phyloP scores from a whole-genome alignment of 441 rosid genomes.

The Pelargonium myrrhifolium region DNA sequence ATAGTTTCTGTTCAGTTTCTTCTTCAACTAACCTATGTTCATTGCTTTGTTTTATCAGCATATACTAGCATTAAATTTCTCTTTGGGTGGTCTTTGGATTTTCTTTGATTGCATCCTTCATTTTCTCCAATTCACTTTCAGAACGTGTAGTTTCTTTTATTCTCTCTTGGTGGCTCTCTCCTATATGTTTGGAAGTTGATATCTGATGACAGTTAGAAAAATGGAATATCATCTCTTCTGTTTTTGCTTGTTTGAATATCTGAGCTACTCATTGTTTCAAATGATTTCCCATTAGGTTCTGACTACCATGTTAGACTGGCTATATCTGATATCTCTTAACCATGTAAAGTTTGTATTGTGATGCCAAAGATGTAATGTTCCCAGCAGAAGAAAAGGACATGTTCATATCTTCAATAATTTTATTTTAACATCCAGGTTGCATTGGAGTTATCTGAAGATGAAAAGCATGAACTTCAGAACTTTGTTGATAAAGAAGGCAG shows the following conservation, averaged over 20 bases:
- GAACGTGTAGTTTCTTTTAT: background rate
- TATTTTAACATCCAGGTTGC: conserved; percentile 50
- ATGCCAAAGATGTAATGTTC: background rate
- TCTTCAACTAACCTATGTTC: background rate
- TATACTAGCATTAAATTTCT: background rate
- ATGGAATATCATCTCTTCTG: background rate
- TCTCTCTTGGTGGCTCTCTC: background rate
- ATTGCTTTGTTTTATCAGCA: background rate
- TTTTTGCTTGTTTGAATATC: background rate
- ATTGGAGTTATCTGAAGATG: conserved; percentile 65
- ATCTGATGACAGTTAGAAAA: background rate
- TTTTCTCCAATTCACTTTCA: background rate
- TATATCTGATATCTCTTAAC: background rate
- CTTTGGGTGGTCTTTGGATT: background rate
- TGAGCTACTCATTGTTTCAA: background rate
- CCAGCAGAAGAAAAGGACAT: background rate
- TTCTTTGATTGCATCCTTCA: background rate
- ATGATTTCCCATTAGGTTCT: background rate
- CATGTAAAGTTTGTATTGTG: background rate
- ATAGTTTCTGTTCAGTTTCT: background rate
- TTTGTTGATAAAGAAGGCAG: conserved; percentile 47
- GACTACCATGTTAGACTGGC: background rate
- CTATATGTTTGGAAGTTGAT: no score
- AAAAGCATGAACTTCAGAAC: conserved; percentile 40
- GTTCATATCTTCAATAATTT: background rate